Conservation (phyloP, 73 alveolate species). For the Paramecium sonneborni region DNA sequence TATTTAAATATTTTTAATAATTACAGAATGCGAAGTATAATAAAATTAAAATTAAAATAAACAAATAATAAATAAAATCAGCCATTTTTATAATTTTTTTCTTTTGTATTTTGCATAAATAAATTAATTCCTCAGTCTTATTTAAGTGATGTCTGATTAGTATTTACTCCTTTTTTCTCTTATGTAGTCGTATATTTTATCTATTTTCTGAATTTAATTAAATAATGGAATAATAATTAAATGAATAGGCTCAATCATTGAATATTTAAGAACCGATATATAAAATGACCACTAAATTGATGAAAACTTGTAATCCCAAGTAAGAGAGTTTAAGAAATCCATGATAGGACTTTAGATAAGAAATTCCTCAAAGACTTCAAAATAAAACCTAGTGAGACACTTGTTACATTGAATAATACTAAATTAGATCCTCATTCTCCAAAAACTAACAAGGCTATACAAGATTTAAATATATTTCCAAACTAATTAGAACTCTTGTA, state of each 20-base stretch:
- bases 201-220: not conserved
- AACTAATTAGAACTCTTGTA: not conserved
- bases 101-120: too few relatives aligned
- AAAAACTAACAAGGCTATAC: not conserved
- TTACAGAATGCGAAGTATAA: not conserved
- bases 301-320: conserved; percentile 34
- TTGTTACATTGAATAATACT: not conserved
- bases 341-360: not conserved
- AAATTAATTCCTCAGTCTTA: not conserved
- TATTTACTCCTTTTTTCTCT: not conserved
- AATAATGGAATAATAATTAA: not conserved
- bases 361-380: conserved; percentile 33
- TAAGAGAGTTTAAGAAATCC: not conserved
- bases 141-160: not conserved
- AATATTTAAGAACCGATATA: not conserved
- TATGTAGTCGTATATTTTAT: not conserved
- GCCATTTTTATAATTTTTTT: not conserved
- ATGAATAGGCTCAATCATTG: not conserved
- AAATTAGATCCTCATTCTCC: not conserved
- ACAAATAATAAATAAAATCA: not conserved
- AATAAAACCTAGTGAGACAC: not conserved
- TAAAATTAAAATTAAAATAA: not conserved
- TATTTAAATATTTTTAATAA: not conserved
- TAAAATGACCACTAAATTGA: not conserved
- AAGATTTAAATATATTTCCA: not conserved